Base-by-base conservation (phyloP, 257 asterid genomes). In the Solanum okadae region DNA sequence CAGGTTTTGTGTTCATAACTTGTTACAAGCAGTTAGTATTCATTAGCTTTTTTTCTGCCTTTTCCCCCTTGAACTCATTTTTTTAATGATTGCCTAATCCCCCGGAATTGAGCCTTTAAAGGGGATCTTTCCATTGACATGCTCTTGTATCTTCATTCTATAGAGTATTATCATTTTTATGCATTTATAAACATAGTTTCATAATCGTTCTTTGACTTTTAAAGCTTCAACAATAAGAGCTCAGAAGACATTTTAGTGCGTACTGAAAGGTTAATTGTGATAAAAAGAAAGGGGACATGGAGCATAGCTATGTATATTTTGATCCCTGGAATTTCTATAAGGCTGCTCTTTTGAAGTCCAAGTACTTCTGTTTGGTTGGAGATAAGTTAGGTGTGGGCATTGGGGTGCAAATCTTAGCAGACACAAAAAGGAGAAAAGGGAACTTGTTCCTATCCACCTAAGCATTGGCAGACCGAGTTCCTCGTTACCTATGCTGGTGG, bases 1-100 rank as follows among this genome's bases (percentile, higher is more conserved):
- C 98, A 96, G 98, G 99, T 95, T 93, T 84, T 49, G 25, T 52
- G 27, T 49, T 52, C 40, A 25, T 67, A 49, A 46, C 86, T 29
- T 49, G 42, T 49, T 46, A 10, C 86, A 81, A 81, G 29, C 29
- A 16, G 31, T 29, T 81, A 75, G 18, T 75, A 31, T 18, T 81
- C 70, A 49, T 82, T 81, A 81, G 86, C 40, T 16, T 78, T 6
- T 79, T 82, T 81, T 20, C 68, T 49, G 20, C 70, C 40, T 49
- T 46, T 82, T 31, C 11, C 68, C 86, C 42, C 10, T 82, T 49
- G 31, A 29, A 29, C 70, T 82, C 70, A 5, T 46, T 29, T 18
- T 46, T 49, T 10, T 35, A 29, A 29, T 82, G 70, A 82, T 29
- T 5, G 27, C 70, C 70, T 82, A 49, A 49, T 59, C 68, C 86